Conservation (phyloP, 1,284 basidiomycete species). For the Microbotryum scabiosae region DNA sequence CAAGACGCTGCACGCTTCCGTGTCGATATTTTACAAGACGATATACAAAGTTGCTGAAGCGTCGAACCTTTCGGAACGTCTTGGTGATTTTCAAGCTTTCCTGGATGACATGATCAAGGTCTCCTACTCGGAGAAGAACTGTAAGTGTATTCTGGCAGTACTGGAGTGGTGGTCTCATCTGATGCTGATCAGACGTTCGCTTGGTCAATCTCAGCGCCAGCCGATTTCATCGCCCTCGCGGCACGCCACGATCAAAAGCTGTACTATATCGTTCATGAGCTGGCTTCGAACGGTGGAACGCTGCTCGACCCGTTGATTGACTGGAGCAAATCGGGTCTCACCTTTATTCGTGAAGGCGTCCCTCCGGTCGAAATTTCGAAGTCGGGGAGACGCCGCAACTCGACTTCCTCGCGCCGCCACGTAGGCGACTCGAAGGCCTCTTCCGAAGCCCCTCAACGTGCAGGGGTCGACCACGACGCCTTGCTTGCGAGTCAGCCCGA, state of each 20-base stretch:
- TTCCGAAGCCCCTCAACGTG: neutral
- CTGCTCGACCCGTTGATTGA: conserved; percentile 23
- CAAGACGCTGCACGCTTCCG: conserved; percentile 11
- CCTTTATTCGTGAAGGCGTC: conserved; percentile 18
- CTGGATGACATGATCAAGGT: conserved; percentile 21
- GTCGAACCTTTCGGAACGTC: conserved; percentile 17
- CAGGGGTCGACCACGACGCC: neutral
- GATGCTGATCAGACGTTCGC: neutral
- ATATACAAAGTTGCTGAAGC: conserved; percentile 29
- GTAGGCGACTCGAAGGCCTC: neutral
- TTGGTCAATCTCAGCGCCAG: conserved; percentile 5
- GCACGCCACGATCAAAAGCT: conserved; percentile 21
- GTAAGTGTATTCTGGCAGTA: conserved; percentile 1
- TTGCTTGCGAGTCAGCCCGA: neutral
- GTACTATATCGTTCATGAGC: conserved; percentile 27
- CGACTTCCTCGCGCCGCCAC: neutral
- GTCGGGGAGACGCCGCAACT: neutral
- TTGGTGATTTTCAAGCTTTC: conserved; percentile 29
- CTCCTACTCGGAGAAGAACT: conserved; percentile 8
- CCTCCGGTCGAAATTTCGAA: conserved; percentile 2
- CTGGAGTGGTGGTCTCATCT: neutral
- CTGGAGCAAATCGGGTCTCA: conserved; percentile 19
- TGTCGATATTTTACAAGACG: conserved; percentile 28
- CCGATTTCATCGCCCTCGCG: conserved; percentile 24
- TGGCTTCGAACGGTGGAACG: conserved; percentile 9